Percentiles rank a stretch among this genome's conserved stretches.
Conservation (phyloP, 1,139 yeast species). For the Pichia sp. region DNA sequence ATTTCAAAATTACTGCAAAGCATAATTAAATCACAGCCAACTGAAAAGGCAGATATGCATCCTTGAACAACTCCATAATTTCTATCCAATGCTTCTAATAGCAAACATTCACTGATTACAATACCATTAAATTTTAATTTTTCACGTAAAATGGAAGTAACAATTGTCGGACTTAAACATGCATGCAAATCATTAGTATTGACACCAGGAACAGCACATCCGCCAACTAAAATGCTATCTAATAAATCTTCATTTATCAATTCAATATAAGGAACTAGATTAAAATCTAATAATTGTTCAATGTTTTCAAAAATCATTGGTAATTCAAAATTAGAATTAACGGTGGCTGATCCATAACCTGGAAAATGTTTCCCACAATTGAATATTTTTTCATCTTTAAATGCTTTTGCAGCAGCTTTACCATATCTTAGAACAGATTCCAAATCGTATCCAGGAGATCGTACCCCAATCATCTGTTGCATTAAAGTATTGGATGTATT, state of each 20-base stretch:
- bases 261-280: conserved; percentile 48
- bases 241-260: conserved; percentile 42
- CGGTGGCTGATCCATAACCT: conserved; percentile 60
- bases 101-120: conserved; percentile 60
- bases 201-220: conserved; percentile 63
- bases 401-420: conserved; percentile 50
- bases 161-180: conserved; percentile 51
- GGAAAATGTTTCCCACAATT: conserved; percentile 66
- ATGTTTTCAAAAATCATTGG: conserved; percentile 58
- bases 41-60: conserved; percentile 54
- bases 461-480: conserved; percentile 49
- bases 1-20: conserved; percentile 55
- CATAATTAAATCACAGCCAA: conserved; percentile 62
- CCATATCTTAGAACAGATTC: conserved; percentile 55
- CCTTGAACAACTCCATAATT: conserved; percentile 65
- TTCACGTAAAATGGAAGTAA: conserved; percentile 46
- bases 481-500: conserved; percentile 43
- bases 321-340: conserved; percentile 52
- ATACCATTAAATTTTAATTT: conserved; percentile 54
- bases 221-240: conserved; percentile 59
- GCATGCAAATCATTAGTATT: conserved; percentile 62
- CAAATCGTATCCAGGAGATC: conserved; percentile 60
- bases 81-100: conserved; percentile 59
- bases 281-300: conserved; percentile 48
- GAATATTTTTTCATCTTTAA: conserved; percentile 49